Evolutionary conservation across 148 eudicot genomes (phyloP), one percentile per base, ranked within the genome.

Genomic region (Fallopia convolvulus): DNA sequence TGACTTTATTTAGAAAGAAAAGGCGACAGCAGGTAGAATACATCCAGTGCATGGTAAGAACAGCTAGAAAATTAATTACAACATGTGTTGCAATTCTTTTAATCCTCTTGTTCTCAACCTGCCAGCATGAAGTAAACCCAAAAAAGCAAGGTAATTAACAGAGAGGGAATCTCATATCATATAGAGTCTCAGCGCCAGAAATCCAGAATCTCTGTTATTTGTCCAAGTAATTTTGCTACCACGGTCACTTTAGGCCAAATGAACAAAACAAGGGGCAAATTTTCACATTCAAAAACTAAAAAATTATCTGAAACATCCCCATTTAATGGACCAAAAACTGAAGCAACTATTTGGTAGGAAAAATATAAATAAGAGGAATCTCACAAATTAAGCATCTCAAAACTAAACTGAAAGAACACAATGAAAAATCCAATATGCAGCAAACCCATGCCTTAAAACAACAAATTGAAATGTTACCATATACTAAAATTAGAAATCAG

Each of bases 381-480:
- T 61, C 39, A 55, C 10, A 55, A 55, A 55, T 18, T 21, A 55
- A 55, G 26, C 61, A 63, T 63, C 70, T 63, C 32, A 63, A 63
- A 63, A 26, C 30, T 10, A 63, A 63, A 63, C 14, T 30, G 39
- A 63, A 61, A 63, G 15, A 23, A 13, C 39, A 61, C 36, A 26
- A 26, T 8, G 6, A 61, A 61, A 11, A 61, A 11, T 12, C 40
- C 18, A 1, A 63, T 10, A 2, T 6, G 70, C 30, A 63, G 17
- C 70, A 63, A 63, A 63, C 70, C 70, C 70, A 63, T 63, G 70
- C 11, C 39, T 13, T 11, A 63, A 63, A 63, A 63, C 39, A 63
- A 6, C 39, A 63, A 30, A 30, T 63, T 63, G 70, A 63, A 63
- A 33, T 9, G 70, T 26, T 32, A 30, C 70, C 70, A 63, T 32